These are phyloP conservation scores for Saturnispora diversa DNA, from an alignment of 805 yeast species.

Conservation along the genomic window DNA sequence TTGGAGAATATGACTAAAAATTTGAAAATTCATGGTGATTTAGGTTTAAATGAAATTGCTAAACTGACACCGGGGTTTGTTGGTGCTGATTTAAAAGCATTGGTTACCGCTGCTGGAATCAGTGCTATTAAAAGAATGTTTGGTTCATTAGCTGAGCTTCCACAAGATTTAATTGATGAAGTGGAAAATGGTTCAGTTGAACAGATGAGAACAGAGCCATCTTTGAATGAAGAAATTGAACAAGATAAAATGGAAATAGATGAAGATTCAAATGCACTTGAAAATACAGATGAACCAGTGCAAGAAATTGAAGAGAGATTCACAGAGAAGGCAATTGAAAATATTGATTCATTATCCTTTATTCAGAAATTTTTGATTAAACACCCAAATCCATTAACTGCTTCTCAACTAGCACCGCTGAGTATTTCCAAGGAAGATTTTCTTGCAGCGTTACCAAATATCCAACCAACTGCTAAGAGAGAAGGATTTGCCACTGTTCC, in stretches of 20 bases:
- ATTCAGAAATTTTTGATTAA: constrained; percentile 63
- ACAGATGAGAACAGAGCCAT: constrained; percentile 7
- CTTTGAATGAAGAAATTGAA: not conserved
- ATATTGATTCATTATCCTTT: constrained; percentile 35
- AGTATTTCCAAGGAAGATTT: constrained; percentile 77
- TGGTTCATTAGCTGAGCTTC: constrained; percentile 39
- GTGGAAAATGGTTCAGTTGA: constrained; percentile 9
- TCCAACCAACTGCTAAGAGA: constrained; percentile 95
- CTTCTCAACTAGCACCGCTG: constrained; percentile 66
- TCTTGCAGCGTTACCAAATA: constrained; percentile 74
- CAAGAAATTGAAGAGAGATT: not conserved
- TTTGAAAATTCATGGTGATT: constrained; percentile 58
- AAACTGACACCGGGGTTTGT: constrained; percentile 96
- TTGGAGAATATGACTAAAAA: constrained; percentile 62
- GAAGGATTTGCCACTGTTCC: constrained; percentile 99
- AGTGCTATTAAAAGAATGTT: constrained; percentile 90
- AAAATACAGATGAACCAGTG: not conserved
- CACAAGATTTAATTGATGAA: constrained; percentile 27
- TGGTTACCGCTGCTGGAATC: constrained; percentile 92
- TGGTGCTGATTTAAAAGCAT: constrained; percentile 92
- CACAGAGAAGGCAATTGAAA: constrained; percentile 1
- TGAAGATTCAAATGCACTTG: constrained; percentile 20
- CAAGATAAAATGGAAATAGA: constrained; percentile 7
- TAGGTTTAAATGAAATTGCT: constrained; percentile 69
- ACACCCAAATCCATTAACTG: constrained; percentile 75